Conservation (phyloP, 164 flowering plant genomes). For the Warburgia ugandensis region DNA sequence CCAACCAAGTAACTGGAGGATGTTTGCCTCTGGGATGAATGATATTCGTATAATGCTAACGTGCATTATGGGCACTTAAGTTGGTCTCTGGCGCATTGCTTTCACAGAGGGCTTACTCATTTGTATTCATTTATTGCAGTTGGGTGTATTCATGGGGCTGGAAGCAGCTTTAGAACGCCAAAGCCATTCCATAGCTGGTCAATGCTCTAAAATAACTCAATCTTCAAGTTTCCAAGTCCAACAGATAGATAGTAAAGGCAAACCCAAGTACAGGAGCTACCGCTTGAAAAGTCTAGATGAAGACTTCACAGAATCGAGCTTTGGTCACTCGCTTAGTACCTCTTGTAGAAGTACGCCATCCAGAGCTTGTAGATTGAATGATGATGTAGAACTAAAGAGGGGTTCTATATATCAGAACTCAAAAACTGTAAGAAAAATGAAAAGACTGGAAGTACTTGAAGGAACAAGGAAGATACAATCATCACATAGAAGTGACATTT, state of each 20-base stretch:
- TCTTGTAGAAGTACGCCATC: constrained; percentile 38
- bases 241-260: constrained; percentile 25
- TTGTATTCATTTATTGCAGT: constrained; percentile 25
- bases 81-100: constrained; percentile 3
- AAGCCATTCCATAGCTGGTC: constrained; percentile 30
- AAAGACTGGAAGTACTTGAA: constrained; percentile 29
- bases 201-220: constrained; percentile 51
- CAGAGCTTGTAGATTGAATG: constrained; percentile 20
- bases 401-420: constrained; percentile 75
- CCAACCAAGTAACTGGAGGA: background rate
- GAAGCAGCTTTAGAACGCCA: constrained; percentile 50
- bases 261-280: constrained; percentile 31
- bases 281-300: constrained; percentile 22
- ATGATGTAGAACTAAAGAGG: constrained; percentile 37
- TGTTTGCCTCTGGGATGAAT: background rate
- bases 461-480: constrained; percentile 48
- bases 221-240: constrained; percentile 23
- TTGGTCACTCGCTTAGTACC: constrained; percentile 42
- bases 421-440: constrained; percentile 32
- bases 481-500: constrained; percentile 28
- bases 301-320: constrained; percentile 40
- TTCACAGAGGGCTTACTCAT: constrained; percentile 1
- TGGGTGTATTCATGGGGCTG: constrained; percentile 33
- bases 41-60: background rate
- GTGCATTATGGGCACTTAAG: background rate